These are phyloP conservation scores for Metschnikowia anglica DNA, from an alignment of 805 yeast genomes.

Conservation along the genomic window DNA sequence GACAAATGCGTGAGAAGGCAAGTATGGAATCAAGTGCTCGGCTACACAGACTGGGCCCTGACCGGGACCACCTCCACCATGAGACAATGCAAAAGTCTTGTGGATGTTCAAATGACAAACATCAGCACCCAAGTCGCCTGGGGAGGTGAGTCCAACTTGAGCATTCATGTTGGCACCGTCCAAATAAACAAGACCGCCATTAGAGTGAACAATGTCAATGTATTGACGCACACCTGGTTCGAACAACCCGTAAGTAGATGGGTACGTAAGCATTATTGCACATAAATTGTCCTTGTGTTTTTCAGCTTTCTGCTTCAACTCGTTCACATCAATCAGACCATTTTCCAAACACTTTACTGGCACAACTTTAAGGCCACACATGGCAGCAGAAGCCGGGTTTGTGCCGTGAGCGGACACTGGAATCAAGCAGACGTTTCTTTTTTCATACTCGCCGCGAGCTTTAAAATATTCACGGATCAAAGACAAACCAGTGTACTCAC, in stretches of 20 bases:
- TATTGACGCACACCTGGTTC: slow-evolving; percentile 89
- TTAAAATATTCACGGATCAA: slow-evolving; percentile 78
- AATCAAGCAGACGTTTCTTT: slow-evolving; percentile 84
- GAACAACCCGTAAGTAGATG: slow-evolving; percentile 94
- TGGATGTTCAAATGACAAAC: slow-evolving; percentile 96
- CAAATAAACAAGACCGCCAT: slow-evolving; percentile 95
- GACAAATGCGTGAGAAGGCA: slow-evolving; percentile 75
- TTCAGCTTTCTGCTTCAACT: slow-evolving; percentile 68
- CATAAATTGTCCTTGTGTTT: slow-evolving; percentile 72
- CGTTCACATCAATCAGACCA: slow-evolving; percentile 84
- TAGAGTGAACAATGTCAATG: slow-evolving; percentile 74
- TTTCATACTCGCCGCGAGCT: slow-evolving; percentile 59
- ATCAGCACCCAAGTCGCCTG: slow-evolving; percentile 97
- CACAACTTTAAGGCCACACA: slow-evolving; percentile 93
- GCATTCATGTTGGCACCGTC: slow-evolving; percentile 99
- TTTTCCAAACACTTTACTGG: slow-evolving; percentile 82
- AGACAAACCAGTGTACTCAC: slow-evolving; percentile 92
- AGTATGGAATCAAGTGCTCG: slow-evolving; percentile 70
- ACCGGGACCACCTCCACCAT: slow-evolving; percentile 99
- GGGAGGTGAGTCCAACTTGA: slow-evolving; percentile 94
- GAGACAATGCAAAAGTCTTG: slow-evolving; percentile 96
- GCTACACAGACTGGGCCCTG: slow-evolving; percentile 97
- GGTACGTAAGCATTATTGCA: slow-evolving; percentile 94
- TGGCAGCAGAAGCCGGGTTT: slow-evolving; percentile 97
- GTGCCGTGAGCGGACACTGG: slow-evolving; percentile 99